Percentiles rank a stretch among this genome's conserved stretches.
Conservation (phyloP, 495 filamentous ascomycete genomes). For the Chaetomium cochliodes region DNA sequence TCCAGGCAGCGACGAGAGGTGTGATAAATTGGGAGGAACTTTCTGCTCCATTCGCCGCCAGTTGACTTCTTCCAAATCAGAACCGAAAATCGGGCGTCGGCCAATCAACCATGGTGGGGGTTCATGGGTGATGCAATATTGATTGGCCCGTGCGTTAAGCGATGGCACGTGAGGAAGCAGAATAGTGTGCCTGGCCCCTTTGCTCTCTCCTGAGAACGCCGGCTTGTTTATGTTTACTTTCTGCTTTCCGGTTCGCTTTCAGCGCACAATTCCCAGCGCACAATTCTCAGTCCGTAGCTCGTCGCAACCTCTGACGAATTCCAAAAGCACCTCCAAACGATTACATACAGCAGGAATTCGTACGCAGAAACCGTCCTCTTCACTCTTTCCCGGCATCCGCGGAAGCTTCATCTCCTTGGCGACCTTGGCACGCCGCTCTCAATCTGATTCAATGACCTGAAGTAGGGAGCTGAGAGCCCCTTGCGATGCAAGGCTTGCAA, state of each 20-base stretch:
- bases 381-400: not conserved
- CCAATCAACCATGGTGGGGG: constrained; percentile 42
- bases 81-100: constrained; percentile 33
- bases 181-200: not conserved
- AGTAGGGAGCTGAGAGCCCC: not conserved
- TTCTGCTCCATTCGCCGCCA: constrained; percentile 20
- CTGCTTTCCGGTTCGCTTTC: not conserved
- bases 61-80: constrained; percentile 32
- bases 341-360: no score
- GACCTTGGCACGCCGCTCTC: constrained; percentile 1
- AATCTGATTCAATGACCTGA: not conserved
- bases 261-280: not conserved
- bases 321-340: no score
- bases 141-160: constrained; percentile 20
- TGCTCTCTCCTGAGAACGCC: no score
- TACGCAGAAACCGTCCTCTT: no score
- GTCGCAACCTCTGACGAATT: no score
- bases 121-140: constrained; percentile 25
- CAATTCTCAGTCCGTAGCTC: no score
- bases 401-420: not conserved
- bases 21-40: constrained; percentile 10
- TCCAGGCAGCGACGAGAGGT: constrained; percentile 24
- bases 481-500: not conserved
- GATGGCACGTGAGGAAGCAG: not conserved
- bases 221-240: not conserved